phyloP scores from a whole-genome alignment of 2,329 filamentous ascomycete genomes.

The Sarocladiaceae sp. region DNA sequence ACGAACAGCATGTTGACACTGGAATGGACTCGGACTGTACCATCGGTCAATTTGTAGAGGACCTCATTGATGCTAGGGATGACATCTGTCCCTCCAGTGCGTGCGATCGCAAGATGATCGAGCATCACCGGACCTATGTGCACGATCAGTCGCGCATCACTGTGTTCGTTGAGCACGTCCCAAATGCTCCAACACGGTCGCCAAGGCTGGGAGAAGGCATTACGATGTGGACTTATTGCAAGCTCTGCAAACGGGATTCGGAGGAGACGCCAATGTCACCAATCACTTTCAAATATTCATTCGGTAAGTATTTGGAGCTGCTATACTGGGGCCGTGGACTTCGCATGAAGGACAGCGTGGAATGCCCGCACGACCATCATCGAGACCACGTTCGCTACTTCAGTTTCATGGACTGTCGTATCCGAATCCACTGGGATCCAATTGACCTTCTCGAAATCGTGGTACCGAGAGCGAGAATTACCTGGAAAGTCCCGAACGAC shows the following conservation, averaged over 20 bases:
- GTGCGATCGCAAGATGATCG: slow-evolving; percentile 81
- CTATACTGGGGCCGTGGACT: slow-evolving; percentile 91
- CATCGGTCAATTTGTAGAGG: slow-evolving; percentile 89
- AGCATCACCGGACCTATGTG: slow-evolving; percentile 95
- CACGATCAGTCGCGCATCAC: slow-evolving; percentile 93
- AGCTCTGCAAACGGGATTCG: slow-evolving; percentile 84
- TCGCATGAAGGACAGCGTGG: slow-evolving; percentile 61
- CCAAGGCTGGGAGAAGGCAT: slow-evolving; percentile 57
- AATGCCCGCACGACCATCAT: slow-evolving; percentile 85
- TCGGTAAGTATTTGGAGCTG: slow-evolving; percentile 96
- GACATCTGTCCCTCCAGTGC: slow-evolving; percentile 75
- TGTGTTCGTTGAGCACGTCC: slow-evolving; percentile 65
- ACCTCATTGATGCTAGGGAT: slow-evolving; percentile 70
- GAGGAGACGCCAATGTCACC: slow-evolving; percentile 87
- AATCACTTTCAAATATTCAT: slow-evolving; percentile 95
- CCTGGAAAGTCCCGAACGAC: slow-evolving; percentile 97
- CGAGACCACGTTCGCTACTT: slow-evolving; percentile 91
- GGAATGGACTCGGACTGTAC: slow-evolving; percentile 81
- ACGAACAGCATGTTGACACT: slow-evolving; percentile 73
- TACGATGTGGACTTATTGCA: slow-evolving; percentile 97
- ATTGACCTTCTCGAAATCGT: slow-evolving; percentile 92
- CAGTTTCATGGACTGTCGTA: slow-evolving; percentile 74
- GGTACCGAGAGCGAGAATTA: slow-evolving; percentile 81
- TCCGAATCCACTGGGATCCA: slow-evolving; percentile 86
- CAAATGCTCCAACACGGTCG: slow-evolving; percentile 34